phyloP scores from a whole-genome alignment of 306 rosid genomes.

The Hippophae tibetana region DNA sequence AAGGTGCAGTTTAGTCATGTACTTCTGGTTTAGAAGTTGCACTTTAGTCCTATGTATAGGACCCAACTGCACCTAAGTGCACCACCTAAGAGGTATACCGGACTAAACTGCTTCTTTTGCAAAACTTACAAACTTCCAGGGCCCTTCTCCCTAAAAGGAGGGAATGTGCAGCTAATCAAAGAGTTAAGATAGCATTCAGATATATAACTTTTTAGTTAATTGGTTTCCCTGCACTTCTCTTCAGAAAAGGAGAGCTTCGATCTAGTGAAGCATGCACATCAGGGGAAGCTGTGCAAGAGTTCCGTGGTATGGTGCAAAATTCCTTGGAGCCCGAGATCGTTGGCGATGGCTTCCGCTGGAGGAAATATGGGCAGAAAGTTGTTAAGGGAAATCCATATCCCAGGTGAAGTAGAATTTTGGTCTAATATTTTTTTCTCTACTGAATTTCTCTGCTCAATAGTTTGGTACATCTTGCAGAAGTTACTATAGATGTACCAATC shows the following conservation, averaged over 20 bases:
- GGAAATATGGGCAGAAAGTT: conserved; percentile 96
- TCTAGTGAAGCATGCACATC: conserved; percentile 42
- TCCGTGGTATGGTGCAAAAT: conserved; percentile 49
- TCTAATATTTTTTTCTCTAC: not conserved
- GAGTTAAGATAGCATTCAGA: not conserved
- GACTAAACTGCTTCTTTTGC: no score
- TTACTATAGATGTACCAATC: conserved; percentile 78
- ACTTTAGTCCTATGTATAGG: no score
- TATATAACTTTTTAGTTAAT: conserved; percentile 1
- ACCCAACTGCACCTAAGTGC: no score
- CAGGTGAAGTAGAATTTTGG: conserved; percentile 31
- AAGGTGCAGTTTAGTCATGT: no score
- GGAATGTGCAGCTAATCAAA: no score
- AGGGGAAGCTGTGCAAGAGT: conserved; percentile 49
- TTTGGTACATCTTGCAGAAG: conserved; percentile 46
- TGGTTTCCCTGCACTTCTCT: not conserved
- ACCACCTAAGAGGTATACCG: no score
- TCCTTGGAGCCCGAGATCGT: conserved; percentile 47
- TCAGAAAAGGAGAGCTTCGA: conserved; percentile 59
- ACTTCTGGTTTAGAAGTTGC: no score
- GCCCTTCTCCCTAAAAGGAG: no score
- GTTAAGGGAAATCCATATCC: conserved; percentile 89
- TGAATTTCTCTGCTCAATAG: not conserved
- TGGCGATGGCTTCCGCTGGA: conserved; percentile 90
- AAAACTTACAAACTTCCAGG: no score